phyloP scores from a whole-genome alignment of 2,329 filamentous ascomycete genomes.

The Talaromyces verruculosus region DNA sequence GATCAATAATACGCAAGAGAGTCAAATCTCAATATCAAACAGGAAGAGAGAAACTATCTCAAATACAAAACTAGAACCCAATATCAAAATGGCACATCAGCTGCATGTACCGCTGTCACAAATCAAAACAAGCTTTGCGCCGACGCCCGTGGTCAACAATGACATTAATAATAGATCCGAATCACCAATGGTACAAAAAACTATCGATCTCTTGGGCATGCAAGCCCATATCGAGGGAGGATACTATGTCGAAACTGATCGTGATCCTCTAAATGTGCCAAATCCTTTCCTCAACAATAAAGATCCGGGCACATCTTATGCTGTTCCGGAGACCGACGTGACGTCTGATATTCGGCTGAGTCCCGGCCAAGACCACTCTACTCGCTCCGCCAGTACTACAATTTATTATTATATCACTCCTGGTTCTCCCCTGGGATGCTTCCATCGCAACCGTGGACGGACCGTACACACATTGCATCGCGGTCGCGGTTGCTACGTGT shows the following conservation, averaged over 20 bases:
- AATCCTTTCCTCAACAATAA: slow-evolving; percentile 51
- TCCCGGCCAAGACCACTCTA: slow-evolving; percentile 35
- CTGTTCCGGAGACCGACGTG: slow-evolving; percentile 16
- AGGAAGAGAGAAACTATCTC: background rate
- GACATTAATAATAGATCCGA: slow-evolving; percentile 27
- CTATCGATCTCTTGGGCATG: slow-evolving; percentile 51
- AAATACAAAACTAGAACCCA: background rate
- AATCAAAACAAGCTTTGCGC: slow-evolving; percentile 31
- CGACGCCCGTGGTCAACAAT: slow-evolving; percentile 21
- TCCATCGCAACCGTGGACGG: slow-evolving; percentile 63
- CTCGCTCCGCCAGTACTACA: slow-evolving; percentile 58
- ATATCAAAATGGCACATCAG: slow-evolving; percentile 18
- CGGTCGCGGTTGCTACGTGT: slow-evolving; percentile 63
- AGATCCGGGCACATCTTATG: slow-evolving; percentile 18
- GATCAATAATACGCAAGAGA: background rate
- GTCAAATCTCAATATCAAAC: background rate
- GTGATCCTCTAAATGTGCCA: slow-evolving; percentile 52
- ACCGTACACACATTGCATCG: slow-evolving; percentile 66
- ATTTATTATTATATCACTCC: slow-evolving; percentile 67
- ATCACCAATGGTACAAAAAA: slow-evolving; percentile 33
- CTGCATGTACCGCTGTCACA: slow-evolving; percentile 23
- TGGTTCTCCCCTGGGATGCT: slow-evolving; percentile 55
- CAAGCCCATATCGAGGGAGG: slow-evolving; percentile 63
- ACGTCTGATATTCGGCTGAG: slow-evolving; percentile 19
- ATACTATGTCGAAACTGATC: slow-evolving; percentile 64